phyloP scores from a whole-genome alignment of 2,329 filamentous ascomycete species.

The Pseudogymnoascus sp. region DNA sequence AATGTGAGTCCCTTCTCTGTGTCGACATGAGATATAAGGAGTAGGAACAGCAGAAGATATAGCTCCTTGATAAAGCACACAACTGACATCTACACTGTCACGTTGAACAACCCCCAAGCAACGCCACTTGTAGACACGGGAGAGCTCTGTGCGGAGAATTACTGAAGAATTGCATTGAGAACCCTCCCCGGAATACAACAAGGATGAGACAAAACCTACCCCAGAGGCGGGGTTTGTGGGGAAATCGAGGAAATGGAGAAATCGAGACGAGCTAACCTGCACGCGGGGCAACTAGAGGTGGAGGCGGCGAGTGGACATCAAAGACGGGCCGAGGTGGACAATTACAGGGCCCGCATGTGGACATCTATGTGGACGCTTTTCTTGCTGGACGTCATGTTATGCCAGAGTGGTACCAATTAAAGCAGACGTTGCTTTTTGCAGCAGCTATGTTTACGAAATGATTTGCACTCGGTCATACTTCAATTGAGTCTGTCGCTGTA shows the following conservation, averaged over 20 bases:
- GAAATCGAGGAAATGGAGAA: background rate
- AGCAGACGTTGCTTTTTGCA: background rate
- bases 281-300: background rate
- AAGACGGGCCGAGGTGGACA: background rate
- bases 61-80: background rate
- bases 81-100: background rate
- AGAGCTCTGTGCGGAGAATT: background rate
- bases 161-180: background rate
- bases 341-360: background rate
- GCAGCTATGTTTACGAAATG: background rate
- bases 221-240: background rate
- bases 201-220: background rate
- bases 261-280: background rate
- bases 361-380: background rate
- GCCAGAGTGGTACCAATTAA: background rate
- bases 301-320: background rate
- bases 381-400: background rate
- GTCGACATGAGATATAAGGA: background rate
- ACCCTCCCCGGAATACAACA: background rate
- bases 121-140: background rate
- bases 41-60: background rate
- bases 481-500: background rate
- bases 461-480: background rate
- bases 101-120: background rate
- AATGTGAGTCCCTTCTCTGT: background rate